Percentiles rank a stretch among this genome's conserved stretches.
Conservation (phyloP, 73 alveolate species). For the Strombidium stylifer region DNA sequence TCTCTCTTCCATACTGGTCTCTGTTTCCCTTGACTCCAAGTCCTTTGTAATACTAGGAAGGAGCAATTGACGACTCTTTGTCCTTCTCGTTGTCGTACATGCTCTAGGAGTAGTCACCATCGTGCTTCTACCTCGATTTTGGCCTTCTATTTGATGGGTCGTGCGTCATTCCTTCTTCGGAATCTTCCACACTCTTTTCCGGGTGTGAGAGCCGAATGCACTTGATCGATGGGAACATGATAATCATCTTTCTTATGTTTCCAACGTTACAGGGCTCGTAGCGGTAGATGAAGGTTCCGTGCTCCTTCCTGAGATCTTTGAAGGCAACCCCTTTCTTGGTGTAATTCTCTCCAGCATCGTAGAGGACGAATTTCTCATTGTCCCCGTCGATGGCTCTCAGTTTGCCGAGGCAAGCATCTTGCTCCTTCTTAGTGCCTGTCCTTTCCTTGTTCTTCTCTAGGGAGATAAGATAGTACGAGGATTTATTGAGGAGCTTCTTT, state of each 20-base stretch:
- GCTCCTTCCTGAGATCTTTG: constrained; percentile 20
- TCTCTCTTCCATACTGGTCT: no score
- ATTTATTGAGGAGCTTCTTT: constrained; percentile 24
- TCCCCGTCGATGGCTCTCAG: constrained; percentile 13
- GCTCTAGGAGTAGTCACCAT: constrained; percentile 9
- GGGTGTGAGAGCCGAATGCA: no score
- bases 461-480: constrained; percentile 21
- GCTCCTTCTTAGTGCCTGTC: constrained; percentile 6
- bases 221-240: constrained; percentile 9
- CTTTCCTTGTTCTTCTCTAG: constrained; percentile 24
- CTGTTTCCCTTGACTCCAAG: no score
- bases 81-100: no score
- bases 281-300: constrained; percentile 10
- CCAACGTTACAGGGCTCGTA: constrained; percentile 34
- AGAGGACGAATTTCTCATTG: constrained; percentile 14
- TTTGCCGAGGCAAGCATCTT: constrained; percentile 23
- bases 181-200: no score
- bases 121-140: no score
- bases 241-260: constrained; percentile 16
- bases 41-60: no score
- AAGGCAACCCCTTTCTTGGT: constrained; percentile 6
- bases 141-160: no score
- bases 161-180: no score
- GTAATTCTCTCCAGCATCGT: constrained; percentile 24
- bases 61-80: no score